A percentile compares a stretch with the other conserved stretches of the same genome.
Conservation (phyloP, 768 basidiomycete species). For the Boletus barrowsii region DNA sequence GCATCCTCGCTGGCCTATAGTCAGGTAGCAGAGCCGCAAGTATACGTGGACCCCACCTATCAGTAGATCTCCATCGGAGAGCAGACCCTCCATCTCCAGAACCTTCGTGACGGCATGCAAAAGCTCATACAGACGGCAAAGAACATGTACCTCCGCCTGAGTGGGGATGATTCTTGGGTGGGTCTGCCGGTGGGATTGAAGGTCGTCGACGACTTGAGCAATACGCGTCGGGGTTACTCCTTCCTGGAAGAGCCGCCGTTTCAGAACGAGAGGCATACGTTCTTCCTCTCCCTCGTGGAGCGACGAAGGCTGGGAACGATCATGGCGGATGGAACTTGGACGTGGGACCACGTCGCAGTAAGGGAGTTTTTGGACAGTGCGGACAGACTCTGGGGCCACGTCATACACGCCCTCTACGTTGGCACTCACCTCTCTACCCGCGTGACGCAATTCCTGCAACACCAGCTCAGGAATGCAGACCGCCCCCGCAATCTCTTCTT, state of each 20-base stretch:
- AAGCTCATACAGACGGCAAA: neutral
- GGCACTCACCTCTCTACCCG: conserved; percentile 1
- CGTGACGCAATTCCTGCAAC: conserved; percentile 1
- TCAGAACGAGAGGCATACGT: neutral
- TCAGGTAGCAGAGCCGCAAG: neutral
- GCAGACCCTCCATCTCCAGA: neutral
- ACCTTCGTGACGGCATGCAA: neutral
- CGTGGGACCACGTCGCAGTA: neutral
- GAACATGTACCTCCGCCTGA: neutral
- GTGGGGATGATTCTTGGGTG: neutral
- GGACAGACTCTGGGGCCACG: neutral
- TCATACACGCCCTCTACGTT: neutral
- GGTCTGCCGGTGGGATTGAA: neutral
- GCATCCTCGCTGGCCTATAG: neutral
- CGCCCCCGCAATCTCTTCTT: conserved; percentile 4
- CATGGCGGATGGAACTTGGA: neutral
- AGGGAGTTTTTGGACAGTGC: neutral
- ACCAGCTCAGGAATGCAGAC: conserved; percentile 1
- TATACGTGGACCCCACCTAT: neutral
- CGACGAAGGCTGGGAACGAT: neutral
- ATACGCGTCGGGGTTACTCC: neutral
- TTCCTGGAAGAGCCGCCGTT: neutral
- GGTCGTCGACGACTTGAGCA: neutral
- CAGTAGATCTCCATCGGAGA: neutral
- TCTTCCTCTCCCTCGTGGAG: neutral